Percentiles rank a stretch among this genome's conserved stretches.
Conservation (phyloP, 768 basidiomycete genomes). For the Hydnum rufescens region DNA sequence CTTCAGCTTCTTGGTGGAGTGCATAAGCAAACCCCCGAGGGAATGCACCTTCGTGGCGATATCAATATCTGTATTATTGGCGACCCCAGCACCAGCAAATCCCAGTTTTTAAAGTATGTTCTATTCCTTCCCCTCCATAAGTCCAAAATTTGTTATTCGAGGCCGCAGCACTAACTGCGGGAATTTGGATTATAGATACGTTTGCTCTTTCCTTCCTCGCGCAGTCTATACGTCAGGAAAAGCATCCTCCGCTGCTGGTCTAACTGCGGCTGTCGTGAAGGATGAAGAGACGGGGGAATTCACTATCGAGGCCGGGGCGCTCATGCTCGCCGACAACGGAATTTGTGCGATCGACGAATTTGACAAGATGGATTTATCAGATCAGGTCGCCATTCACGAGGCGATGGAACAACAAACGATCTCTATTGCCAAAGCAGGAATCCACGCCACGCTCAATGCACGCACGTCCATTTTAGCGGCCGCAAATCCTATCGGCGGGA, state of each 20-base stretch:
- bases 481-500: constrained; percentile 90
- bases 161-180: no score
- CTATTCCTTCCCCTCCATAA: not conserved
- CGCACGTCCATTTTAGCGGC: constrained; percentile 95
- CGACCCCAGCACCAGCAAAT: constrained; percentile 94
- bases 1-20: constrained; percentile 97
- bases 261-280: constrained; percentile 94
- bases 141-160: no score
- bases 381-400: constrained; percentile 98
- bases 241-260: constrained; percentile 94
- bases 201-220: constrained; percentile 93
- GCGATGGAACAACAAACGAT: constrained; percentile 99
- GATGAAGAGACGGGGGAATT: constrained; percentile 99
- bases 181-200: constrained; percentile 40
- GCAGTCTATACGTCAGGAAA: constrained; percentile 99
- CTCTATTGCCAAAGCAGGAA: constrained; percentile 96
- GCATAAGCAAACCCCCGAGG: constrained; percentile 88
- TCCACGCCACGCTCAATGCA: constrained; percentile 95
- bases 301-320: constrained; percentile 95
- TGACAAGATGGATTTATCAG: constrained; percentile 98
- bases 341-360: constrained; percentile 99
- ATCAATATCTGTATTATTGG: constrained; percentile 98
- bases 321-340: constrained; percentile 98
- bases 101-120: constrained; percentile 89
- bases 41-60: constrained; percentile 96